phyloP scores from a whole-genome alignment of 805 yeast species.

The Saccharomycopsis sp. region DNA sequence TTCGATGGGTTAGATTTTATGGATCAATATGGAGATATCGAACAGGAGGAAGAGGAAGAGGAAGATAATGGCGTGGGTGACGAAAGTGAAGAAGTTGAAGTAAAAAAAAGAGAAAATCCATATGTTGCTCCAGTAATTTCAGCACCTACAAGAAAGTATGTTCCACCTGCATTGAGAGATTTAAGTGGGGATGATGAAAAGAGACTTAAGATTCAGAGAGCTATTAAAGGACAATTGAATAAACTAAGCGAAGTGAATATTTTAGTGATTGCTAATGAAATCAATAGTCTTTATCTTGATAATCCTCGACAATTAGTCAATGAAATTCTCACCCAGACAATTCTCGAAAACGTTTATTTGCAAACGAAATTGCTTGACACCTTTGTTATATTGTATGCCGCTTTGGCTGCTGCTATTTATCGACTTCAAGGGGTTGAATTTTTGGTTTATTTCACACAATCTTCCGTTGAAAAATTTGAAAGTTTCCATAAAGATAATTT shows the following conservation, averaged over 20 bases:
- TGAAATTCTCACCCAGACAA: slow-evolving; percentile 53
- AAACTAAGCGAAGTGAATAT: slow-evolving; percentile 86
- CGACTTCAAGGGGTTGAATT: slow-evolving; percentile 78
- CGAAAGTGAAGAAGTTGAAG: slow-evolving; percentile 21
- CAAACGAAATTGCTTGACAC: slow-evolving; percentile 66
- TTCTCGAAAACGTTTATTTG: slow-evolving; percentile 55
- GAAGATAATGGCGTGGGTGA: slow-evolving; percentile 19
- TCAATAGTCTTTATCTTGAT: slow-evolving; percentile 53
- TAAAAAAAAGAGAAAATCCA: slow-evolving; percentile 56
- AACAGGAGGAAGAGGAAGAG: slow-evolving; percentile 27
- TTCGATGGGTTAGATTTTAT: slow-evolving; percentile 49
- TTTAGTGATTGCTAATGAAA: slow-evolving; percentile 57
- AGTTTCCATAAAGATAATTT: slow-evolving; percentile 32
- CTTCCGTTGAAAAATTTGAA: slow-evolving; percentile 66
- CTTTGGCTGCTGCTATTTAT: slow-evolving; percentile 67
- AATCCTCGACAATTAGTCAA: slow-evolving; percentile 79
- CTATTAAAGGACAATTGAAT: slow-evolving; percentile 78
- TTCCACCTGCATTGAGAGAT: slow-evolving; percentile 82
- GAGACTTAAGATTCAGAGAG: slow-evolving; percentile 43
- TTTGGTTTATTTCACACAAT: slow-evolving; percentile 82
- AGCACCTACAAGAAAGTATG: slow-evolving; percentile 42
- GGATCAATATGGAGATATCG: slow-evolving; percentile 25
- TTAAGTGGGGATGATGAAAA: slow-evolving; percentile 38
- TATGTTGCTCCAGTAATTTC: slow-evolving; percentile 33
- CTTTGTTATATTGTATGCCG: slow-evolving; percentile 73